phyloP scores from a whole-genome alignment of 305 asterid species.

The Fraxinus ornus region DNA sequence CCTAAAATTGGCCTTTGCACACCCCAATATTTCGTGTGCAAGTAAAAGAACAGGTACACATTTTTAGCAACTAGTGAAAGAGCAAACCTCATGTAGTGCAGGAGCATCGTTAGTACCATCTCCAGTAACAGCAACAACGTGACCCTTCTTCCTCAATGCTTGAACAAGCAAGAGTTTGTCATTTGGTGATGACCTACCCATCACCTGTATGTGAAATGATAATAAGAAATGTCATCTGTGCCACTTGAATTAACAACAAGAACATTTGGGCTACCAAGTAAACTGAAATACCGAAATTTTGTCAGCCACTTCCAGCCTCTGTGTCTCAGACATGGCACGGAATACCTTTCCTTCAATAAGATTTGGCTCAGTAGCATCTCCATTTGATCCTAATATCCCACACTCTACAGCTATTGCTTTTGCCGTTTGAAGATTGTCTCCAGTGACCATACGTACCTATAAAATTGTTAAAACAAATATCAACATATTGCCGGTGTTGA shows the following conservation, averaged over 20 bases:
- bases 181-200: constrained; percentile 98
- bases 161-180: constrained; percentile 94
- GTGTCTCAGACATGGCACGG: constrained; percentile 58
- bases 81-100: constrained; percentile 86
- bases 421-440: constrained; percentile 92
- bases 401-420: constrained; percentile 93
- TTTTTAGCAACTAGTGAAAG: constrained; percentile 9
- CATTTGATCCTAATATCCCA: constrained; percentile 76
- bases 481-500: background rate
- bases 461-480: constrained; percentile 11
- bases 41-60: constrained; percentile 8
- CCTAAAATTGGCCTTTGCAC: background rate
- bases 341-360: constrained; percentile 88
- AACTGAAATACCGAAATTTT: constrained; percentile 73
- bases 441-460: constrained; percentile 98
- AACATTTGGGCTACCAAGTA: constrained; percentile 2
- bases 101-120: constrained; percentile 99
- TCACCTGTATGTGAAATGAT: constrained; percentile 52
- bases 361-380: constrained; percentile 76
- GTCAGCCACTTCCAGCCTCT: constrained; percentile 76
- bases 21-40: background rate
- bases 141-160: constrained; percentile 86
- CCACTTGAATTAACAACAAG: constrained; percentile 4
- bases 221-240: constrained; percentile 8
- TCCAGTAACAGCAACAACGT: constrained; percentile 97